These are phyloP conservation scores for Metarhizium album DNA, from an alignment of 2,329 filamentous ascomycete genomes.

Conservation along the genomic window DNA sequence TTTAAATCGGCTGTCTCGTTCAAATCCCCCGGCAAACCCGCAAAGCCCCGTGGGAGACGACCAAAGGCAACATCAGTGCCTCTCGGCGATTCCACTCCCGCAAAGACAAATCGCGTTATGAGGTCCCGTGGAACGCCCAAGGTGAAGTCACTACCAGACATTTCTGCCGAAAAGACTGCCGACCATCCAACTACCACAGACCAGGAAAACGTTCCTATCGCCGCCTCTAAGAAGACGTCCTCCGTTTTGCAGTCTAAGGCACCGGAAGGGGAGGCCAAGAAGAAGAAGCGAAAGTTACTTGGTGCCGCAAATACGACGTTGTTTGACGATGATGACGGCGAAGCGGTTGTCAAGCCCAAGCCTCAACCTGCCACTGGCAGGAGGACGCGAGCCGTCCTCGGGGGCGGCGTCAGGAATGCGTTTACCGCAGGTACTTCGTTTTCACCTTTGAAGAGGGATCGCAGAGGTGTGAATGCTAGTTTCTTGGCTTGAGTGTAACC, in stretches of 20 bases:
- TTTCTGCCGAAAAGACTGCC: conserved; percentile 26
- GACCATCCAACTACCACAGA: conserved; percentile 25
- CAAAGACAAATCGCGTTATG: conserved; percentile 31
- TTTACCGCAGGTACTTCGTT: conserved; percentile 46
- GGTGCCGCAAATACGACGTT: conserved; percentile 52
- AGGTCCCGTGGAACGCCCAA: conserved; percentile 5
- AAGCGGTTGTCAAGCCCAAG: conserved; percentile 17
- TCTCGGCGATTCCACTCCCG: conserved; percentile 32
- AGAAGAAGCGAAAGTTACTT: conserved; percentile 65
- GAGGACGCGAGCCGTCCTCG: conserved; percentile 8
- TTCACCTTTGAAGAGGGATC: conserved; percentile 63
- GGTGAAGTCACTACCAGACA: conserved; percentile 1
- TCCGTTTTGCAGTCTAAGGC: conserved; percentile 7
- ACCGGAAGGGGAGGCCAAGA: conserved; percentile 33
- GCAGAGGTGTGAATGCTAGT: conserved; percentile 50
- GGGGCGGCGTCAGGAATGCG: conserved; percentile 27
- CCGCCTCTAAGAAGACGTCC: conserved; percentile 8
- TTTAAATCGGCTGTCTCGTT: conserved; percentile 5
- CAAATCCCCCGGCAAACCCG: conserved; percentile 6
- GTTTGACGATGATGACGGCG: conserved; percentile 57
- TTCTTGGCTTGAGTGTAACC: conserved; percentile 35
- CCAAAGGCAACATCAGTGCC: conserved; percentile 34
- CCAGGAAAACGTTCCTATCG: conserved; percentile 18
- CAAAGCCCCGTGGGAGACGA: conserved; percentile 34
- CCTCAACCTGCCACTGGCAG: conserved; percentile 3